Evolutionary conservation across 768 basidiomycete species (phyloP).

Genomic region (Trametes cubensis): DNA sequence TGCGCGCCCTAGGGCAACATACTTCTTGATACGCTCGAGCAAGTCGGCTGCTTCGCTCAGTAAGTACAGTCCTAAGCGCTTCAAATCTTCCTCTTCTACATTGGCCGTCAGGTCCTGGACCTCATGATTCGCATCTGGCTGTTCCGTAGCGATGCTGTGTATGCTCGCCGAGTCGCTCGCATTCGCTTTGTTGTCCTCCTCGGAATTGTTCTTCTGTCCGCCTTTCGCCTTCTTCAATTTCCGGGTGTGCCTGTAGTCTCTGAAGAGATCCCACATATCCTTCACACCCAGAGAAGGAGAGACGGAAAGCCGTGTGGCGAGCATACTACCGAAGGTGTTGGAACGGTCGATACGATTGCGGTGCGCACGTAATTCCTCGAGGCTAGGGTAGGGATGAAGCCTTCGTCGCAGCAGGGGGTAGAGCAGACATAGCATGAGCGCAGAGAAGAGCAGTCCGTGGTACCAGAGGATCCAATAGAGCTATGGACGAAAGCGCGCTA

Average conservation of each 20-base stretch:
- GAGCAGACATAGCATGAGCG: slow-evolving; percentile 49
- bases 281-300: slow-evolving; percentile 49
- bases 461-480: slow-evolving; percentile 69
- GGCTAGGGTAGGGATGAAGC: slow-evolving; percentile 56
- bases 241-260: slow-evolving; percentile 42
- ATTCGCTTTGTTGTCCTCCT: slow-evolving; percentile 23
- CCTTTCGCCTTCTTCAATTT: slow-evolving; percentile 35
- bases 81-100: slow-evolving; percentile 43
- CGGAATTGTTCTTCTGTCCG: slow-evolving; percentile 12
- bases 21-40: slow-evolving; percentile 70
- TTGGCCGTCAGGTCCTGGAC: slow-evolving; percentile 22
- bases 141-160: slow-evolving; percentile 2
- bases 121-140: neutral
- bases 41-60: slow-evolving; percentile 58
- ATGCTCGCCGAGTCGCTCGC: slow-evolving; percentile 9
- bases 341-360: slow-evolving; percentile 53
- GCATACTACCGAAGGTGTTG: slow-evolving; percentile 51
- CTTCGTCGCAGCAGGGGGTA: slow-evolving; percentile 52
- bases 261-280: slow-evolving; percentile 58
- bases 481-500: slow-evolving; percentile 35
- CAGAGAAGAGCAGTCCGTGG: slow-evolving; percentile 56
- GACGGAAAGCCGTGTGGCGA: slow-evolving; percentile 49
- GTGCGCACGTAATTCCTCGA: slow-evolving; percentile 55
- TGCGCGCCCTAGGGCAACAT: slow-evolving; percentile 21
- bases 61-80: slow-evolving; percentile 43